These are phyloP conservation scores for Hyaloperonospora arabidopsidis DNA, from an alignment of 352 stramenopile species.

Conservation along the genomic window DNA sequence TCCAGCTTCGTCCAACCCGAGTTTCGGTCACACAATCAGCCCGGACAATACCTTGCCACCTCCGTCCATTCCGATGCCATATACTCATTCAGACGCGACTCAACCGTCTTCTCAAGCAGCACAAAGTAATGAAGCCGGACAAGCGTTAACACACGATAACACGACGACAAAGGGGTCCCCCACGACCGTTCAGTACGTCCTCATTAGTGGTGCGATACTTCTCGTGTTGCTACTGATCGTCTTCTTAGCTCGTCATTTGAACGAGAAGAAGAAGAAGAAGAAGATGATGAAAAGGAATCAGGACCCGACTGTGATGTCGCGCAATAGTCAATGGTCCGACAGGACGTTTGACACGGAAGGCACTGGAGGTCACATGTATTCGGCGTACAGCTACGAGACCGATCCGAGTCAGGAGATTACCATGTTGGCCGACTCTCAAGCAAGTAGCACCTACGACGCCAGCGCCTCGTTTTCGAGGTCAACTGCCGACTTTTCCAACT, in stretches of 20 bases:
- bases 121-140: slow-evolving; percentile 1
- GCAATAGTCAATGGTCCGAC: slow-evolving; percentile 18
- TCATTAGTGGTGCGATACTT: slow-evolving; percentile 36
- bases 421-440: slow-evolving; percentile 21
- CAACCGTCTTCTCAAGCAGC: slow-evolving; percentile 2
- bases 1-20: too few species aligned
- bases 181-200: slow-evolving; percentile 32
- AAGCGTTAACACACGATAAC: slow-evolving; percentile 11
- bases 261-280: slow-evolving; percentile 27
- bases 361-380: slow-evolving; percentile 18
- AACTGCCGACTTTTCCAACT: slow-evolving; percentile 30
- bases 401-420: slow-evolving; percentile 16
- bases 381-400: slow-evolving; percentile 28
- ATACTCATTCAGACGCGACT: neutral
- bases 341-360: slow-evolving; percentile 14
- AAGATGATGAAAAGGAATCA: slow-evolving; percentile 17
- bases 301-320: slow-evolving; percentile 18
- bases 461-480: slow-evolving; percentile 15
- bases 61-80: slow-evolving; percentile 1
- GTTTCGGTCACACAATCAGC: too few species aligned
- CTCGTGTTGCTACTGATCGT: slow-evolving; percentile 38
- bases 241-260: slow-evolving; percentile 38
- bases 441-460: slow-evolving; percentile 19
- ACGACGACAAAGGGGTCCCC: slow-evolving; percentile 17
- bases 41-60: neutral